Percentiles rank a stretch among this genome's conserved stretches.
Conservation (phyloP, 208 protist genomes). For the Leishmania gerbilli region DNA sequence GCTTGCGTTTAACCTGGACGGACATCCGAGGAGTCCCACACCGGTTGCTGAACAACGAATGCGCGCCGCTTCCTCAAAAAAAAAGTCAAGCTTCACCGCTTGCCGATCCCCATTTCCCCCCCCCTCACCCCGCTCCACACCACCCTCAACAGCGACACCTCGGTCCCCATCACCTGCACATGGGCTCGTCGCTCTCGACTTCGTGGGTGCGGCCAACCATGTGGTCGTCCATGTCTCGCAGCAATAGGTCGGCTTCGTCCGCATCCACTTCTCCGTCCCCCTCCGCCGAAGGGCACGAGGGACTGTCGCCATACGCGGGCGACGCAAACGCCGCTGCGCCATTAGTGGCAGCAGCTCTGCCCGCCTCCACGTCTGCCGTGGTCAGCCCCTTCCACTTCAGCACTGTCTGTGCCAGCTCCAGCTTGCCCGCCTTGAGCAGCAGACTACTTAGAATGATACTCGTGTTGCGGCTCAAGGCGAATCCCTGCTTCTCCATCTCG, state of each 20-base stretch:
- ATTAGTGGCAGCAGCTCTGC: not conserved
- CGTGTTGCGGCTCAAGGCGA: slow-evolving; percentile 75
- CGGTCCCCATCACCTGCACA: not conserved
- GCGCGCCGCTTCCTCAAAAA: not conserved
- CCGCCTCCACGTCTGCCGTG: slow-evolving; percentile 5
- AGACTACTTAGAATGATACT: slow-evolving; percentile 87
- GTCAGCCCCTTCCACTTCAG: slow-evolving; percentile 83
- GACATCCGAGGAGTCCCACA: not conserved
- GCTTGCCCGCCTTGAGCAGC: slow-evolving; percentile 87
- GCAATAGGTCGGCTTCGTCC: slow-evolving; percentile 19
- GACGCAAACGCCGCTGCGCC: not conserved
- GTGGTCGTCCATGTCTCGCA: slow-evolving; percentile 17
- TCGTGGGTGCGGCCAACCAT: not conserved
- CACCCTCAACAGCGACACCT: not conserved
- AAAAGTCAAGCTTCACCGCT: not conserved
- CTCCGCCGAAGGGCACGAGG: not conserved
- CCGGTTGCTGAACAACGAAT: not conserved
- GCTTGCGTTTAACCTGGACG: not conserved
- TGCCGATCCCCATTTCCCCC: not conserved
- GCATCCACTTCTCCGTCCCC: slow-evolving; percentile 7
- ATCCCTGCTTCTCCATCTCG: slow-evolving; percentile 80
- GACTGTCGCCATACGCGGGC: not conserved
- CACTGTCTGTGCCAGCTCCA: slow-evolving; percentile 86
- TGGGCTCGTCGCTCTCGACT: not conserved
- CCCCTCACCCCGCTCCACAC: not conserved